Evolutionary conservation across 2,329 filamentous ascomycete species (phyloP).

Genomic region (Drechslerella dactyloides): DNA sequence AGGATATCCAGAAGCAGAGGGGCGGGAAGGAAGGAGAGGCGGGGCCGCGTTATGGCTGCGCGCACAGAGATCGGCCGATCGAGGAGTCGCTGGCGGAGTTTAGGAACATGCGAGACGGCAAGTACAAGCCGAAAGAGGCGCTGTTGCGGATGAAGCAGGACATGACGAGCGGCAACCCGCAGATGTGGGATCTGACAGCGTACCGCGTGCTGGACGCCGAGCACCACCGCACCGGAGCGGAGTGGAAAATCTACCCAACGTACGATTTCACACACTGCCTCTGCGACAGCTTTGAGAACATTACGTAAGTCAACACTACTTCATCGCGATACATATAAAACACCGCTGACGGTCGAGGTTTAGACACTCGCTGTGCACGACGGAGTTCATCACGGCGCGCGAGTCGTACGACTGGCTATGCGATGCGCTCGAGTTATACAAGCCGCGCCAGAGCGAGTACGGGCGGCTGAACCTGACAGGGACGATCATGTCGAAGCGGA

Average conservation of each 20-base stretch:
- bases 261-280: slow-evolving; percentile 93
- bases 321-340: background rate
- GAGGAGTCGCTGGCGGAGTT: slow-evolving; percentile 84
- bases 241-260: slow-evolving; percentile 93
- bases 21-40: slow-evolving; percentile 73
- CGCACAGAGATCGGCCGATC: slow-evolving; percentile 75
- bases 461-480: slow-evolving; percentile 79
- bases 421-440: slow-evolving; percentile 78
- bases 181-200: slow-evolving; percentile 95
- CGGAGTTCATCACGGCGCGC: slow-evolving; percentile 83
- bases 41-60: slow-evolving; percentile 76
- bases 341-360: slow-evolving; percentile 10
- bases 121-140: slow-evolving; percentile 83
- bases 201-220: slow-evolving; percentile 79
- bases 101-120: slow-evolving; percentile 85
- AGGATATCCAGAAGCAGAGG: slow-evolving; percentile 83
- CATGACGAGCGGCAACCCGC: slow-evolving; percentile 79
- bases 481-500: slow-evolving; percentile 85
- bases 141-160: slow-evolving; percentile 93
- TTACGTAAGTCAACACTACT: slow-evolving; percentile 63
- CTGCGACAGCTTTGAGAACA: slow-evolving; percentile 88
- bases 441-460: slow-evolving; percentile 92
- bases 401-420: slow-evolving; percentile 92
- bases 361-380: slow-evolving; percentile 83
- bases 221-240: slow-evolving; percentile 78